Evolutionary conservation across 2,329 filamentous ascomycete genomes (phyloP), one percentile per base, ranked within the genome.

Genomic region (Chaetomium olivaceum): DNA sequence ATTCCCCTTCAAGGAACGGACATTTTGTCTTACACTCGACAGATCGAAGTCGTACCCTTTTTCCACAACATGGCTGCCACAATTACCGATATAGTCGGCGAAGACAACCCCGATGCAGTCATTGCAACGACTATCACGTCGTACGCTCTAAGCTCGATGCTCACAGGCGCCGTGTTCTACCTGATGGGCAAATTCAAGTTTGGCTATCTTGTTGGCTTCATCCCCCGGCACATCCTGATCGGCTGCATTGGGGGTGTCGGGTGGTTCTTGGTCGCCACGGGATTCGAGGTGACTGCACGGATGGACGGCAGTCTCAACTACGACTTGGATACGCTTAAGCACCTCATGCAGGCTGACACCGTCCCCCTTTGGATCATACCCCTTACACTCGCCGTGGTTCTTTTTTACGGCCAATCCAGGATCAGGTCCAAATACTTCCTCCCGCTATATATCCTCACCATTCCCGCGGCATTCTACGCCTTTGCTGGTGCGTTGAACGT

Each of bases 21-120:
- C 31, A 29, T 52, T 65, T 58, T 19, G 8, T 43, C 58, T 68
- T 27, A 72, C 55, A 36, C 14, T 33, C 4, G 1, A 8, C 68
- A 90, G 87, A 99, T 98, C 71, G 95, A 99, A 79, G 94, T 98
- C 1, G 94, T 99, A 0, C 95, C 94, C 0, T 99, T 99, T 80
- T 98, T 99, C 76, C 95, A 99, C 79, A 96, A 94, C 74, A 99
- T 99, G 94, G 93, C 95, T 0, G 88, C 89, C 69, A 94, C 90
- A 33, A 97, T 98, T 74, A 88, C 95, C 70, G 81, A 83, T 16
- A 83, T 85, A 52, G 89, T 99, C 69, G 92, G 94, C 19, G 87
- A 90, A 68, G 88, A 93, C 23, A 88, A 95, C 29, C 88, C 91
- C 0, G 89, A 95, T 72, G 91, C 92, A 3, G 90, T 99, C 56